Conservation (phyloP, 257 asterid genomes). For the Nicotiana otophora region DNA sequence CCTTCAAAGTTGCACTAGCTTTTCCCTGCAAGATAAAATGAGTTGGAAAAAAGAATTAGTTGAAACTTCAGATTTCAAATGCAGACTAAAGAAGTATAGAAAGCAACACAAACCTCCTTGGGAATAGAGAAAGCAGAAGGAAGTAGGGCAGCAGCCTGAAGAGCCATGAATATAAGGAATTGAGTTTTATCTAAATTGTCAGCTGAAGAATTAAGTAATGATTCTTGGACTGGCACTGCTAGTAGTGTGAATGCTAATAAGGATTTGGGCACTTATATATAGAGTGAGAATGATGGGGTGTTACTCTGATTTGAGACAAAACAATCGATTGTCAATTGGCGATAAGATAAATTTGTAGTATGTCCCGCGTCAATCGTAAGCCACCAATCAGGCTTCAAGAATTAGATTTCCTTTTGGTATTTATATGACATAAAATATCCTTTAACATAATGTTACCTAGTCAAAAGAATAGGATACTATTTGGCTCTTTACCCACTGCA, state of each 20-base stretch:
- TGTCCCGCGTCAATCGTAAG: constrained; percentile 29
- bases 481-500: constrained; percentile 17
- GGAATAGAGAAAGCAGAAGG: constrained; percentile 53
- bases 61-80: background rate
- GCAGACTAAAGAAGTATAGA: background rate
- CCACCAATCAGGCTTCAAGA: constrained; percentile 52
- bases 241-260: background rate
- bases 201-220: background rate
- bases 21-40: constrained; percentile 45
- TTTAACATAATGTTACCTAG: background rate
- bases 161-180: constrained; percentile 44
- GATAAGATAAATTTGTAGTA: constrained; percentile 51
- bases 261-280: constrained; percentile 19
- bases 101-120: constrained; percentile 49
- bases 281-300: constrained; percentile 4
- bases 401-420: constrained; percentile 45
- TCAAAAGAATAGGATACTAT: background rate
- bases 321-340: constrained; percentile 19
- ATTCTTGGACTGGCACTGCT: constrained; percentile 6
- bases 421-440: background rate
- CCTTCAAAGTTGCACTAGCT: constrained; percentile 44
- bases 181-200: background rate
- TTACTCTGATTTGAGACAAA: constrained; percentile 9
- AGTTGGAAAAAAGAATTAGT: background rate
- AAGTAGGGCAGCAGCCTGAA: constrained; percentile 65